These are phyloP conservation scores for Chamaenerion angustifolium DNA, from an alignment of 345 rosid species.

Conservation along the genomic window DNA sequence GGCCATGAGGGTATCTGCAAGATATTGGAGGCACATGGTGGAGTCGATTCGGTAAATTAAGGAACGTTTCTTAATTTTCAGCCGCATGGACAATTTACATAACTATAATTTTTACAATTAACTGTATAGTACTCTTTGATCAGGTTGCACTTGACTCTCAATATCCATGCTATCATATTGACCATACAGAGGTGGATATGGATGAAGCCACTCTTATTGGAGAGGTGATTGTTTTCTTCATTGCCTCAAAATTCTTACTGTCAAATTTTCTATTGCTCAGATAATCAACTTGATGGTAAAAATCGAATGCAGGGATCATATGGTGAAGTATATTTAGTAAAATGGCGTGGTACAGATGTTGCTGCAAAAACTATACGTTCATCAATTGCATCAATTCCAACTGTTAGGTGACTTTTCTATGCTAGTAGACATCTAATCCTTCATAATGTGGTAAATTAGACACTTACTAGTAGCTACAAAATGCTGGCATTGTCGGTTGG, in stretches of 20 bases:
- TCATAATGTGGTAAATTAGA: too few relatives aligned
- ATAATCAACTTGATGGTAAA: background rate
- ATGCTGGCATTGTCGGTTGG: background rate
- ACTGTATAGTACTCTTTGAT: constrained; percentile 5
- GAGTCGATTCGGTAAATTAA: constrained; percentile 39
- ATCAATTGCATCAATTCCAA: constrained; percentile 47
- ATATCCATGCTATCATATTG: constrained; percentile 32
- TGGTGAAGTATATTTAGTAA: constrained; percentile 50
- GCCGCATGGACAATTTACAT: too few relatives aligned
- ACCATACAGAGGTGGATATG: constrained; percentile 30
- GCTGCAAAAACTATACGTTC: constrained; percentile 61
- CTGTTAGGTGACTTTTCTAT: constrained; percentile 33
- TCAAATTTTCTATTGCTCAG: background rate
- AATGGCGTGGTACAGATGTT: constrained; percentile 56
- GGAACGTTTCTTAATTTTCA: too few relatives aligned
- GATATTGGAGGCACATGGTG: constrained; percentile 35
- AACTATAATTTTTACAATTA: background rate
- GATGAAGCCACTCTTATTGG: constrained; percentile 34
- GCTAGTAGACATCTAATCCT: background rate
- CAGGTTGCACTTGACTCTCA: constrained; percentile 46
- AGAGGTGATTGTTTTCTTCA: constrained; percentile 11
- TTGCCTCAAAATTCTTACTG: background rate
- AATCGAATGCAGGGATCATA: constrained; percentile 30
- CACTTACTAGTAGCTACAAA: background rate
- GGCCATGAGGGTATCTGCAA: constrained; percentile 32